These are phyloP conservation scores for Capsicum rhomboideum DNA, from an alignment of 257 asterid genomes.

Conservation along the genomic window DNA sequence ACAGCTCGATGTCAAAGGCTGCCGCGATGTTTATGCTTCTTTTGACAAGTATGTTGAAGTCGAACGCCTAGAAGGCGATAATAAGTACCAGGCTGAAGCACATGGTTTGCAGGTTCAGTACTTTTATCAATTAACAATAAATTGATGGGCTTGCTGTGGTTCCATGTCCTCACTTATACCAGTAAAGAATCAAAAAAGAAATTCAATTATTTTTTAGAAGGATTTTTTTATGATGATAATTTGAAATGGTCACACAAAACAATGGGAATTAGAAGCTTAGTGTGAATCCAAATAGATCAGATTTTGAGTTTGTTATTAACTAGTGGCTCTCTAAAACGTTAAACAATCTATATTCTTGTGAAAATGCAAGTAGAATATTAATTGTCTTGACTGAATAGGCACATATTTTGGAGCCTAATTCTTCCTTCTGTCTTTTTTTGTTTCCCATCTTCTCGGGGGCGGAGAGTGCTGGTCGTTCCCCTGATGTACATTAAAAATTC, in stretches of 20 bases:
- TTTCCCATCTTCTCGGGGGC: not conserved
- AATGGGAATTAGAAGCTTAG: not conserved
- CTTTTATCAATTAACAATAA: slow-evolving; percentile 5
- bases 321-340: not conserved
- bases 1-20: slow-evolving; percentile 97
- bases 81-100: slow-evolving; percentile 90
- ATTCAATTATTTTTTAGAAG: not conserved
- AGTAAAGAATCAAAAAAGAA: not conserved
- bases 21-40: slow-evolving; percentile 91
- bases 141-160: not conserved
- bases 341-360: not conserved
- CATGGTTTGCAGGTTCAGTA: slow-evolving; percentile 86
- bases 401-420: not conserved
- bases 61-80: slow-evolving; percentile 95
- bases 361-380: not conserved
- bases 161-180: not conserved
- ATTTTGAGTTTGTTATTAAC: not conserved
- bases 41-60: slow-evolving; percentile 97
- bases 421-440: not conserved
- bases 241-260: not conserved
- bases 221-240: not conserved
- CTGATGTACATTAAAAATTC: not conserved
- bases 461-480: not conserved
- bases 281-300: not conserved
- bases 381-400: not conserved